Percentiles rank a stretch among this genome's conserved stretches.
These are phyloP conservation scores for Takakia lepidozioides DNA, from an alignment of 225 moss, liverwort and hornwort genomes.

Conservation along the genomic window DNA sequence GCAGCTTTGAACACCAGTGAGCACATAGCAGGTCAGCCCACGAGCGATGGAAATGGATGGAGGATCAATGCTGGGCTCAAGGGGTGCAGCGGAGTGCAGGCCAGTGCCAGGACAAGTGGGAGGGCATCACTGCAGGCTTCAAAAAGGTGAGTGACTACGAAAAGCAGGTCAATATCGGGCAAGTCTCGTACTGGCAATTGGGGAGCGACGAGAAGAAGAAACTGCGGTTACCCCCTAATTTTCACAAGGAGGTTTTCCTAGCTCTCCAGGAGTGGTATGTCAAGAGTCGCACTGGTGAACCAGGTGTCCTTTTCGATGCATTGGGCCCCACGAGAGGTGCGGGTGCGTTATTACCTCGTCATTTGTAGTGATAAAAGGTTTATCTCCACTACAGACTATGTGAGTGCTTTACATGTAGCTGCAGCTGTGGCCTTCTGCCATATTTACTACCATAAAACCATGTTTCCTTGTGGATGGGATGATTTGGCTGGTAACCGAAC, in stretches of 20 bases:
- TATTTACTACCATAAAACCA: too few relatives aligned
- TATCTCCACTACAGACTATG: too few relatives aligned
- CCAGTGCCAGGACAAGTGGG: conserved; percentile 97
- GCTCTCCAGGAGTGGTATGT: conserved; percentile 89
- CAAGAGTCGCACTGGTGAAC: conserved; percentile 82
- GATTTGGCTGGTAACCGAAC: too few relatives aligned
- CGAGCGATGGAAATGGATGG: conserved; percentile 95
- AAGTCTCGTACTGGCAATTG: conserved; percentile 85
- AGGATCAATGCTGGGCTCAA: conserved; percentile 92
- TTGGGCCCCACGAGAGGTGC: conserved; percentile 54
- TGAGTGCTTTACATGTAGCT: too few relatives aligned
- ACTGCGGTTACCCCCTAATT: conserved; percentile 79
- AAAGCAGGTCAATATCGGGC: conserved; percentile 61
- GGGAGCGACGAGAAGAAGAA: conserved; percentile 89
- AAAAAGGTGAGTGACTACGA: conserved; percentile 97
- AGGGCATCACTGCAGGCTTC: conserved; percentile 85
- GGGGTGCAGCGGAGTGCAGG: conserved; percentile 87
- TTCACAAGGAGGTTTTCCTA: conserved; percentile 84
- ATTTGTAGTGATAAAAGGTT: too few relatives aligned
- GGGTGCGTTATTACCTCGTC: conserved; percentile 17
- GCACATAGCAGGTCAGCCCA: conserved; percentile 77
- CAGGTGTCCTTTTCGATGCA: conserved; percentile 65
- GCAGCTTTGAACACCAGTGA: conserved; percentile 46
- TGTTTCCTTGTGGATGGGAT: too few relatives aligned
- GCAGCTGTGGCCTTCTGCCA: too few relatives aligned